Evolutionary conservation across 257 asterid genomes (phyloP).

Genomic region (Euphrasia confusa): DNA sequence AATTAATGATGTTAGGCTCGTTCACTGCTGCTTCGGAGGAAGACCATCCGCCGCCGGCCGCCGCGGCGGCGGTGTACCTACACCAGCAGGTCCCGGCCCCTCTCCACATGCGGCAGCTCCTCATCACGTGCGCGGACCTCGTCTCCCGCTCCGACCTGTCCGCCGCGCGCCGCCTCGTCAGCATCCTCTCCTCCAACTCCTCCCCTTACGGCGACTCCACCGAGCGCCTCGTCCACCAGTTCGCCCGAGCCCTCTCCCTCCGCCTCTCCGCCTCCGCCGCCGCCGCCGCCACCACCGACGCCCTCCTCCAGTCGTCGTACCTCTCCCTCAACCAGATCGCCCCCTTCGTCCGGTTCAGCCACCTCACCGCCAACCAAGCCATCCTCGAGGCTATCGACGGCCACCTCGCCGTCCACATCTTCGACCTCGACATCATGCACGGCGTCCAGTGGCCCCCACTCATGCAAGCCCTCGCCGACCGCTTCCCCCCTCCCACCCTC

Average conservation of each 20-base stretch:
- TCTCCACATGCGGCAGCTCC: constrained; percentile 73
- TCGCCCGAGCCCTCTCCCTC: constrained; percentile 66
- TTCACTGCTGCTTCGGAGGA: constrained; percentile 69
- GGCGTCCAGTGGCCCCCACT: constrained; percentile 99
- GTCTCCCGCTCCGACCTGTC: constrained; percentile 65
- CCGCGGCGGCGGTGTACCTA: constrained; percentile 15
- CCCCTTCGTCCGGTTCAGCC: constrained; percentile 75
- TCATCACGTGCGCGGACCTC: constrained; percentile 75
- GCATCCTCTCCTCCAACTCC: constrained; percentile 50
- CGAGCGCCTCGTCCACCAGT: constrained; percentile 78
- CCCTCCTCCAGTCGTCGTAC: constrained; percentile 66
- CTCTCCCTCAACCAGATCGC: constrained; percentile 76
- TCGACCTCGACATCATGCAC: constrained; percentile 90
- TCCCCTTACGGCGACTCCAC: constrained; percentile 86
- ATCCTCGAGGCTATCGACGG: constrained; percentile 71
- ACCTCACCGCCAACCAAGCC: constrained; percentile 91
- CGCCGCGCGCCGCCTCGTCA: constrained; percentile 68
- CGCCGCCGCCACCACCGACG: constrained; percentile 31
- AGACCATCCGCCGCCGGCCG: constrained; percentile 30
- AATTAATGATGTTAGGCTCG: constrained; percentile 58
- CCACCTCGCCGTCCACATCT: constrained; percentile 65
- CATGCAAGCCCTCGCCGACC: constrained; percentile 86
- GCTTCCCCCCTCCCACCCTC: constrained; percentile 66
- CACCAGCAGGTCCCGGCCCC: constrained; percentile 38
- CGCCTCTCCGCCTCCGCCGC: constrained; percentile 44